Conservation (phyloP, 345 rosid genomes). For the Citrus reticulata region DNA sequence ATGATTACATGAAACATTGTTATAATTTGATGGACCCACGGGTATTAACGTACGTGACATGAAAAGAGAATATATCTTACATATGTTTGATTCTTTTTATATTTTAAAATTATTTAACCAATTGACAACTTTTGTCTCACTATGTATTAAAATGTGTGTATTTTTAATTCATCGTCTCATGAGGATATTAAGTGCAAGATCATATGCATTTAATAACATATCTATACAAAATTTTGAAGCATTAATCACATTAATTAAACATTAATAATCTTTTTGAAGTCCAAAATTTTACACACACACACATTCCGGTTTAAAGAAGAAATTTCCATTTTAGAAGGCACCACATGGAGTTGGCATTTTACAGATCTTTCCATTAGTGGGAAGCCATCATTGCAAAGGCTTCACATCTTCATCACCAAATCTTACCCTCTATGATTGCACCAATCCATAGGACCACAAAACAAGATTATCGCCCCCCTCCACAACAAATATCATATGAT, state of each 20-base stretch:
- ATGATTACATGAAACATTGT: neutral
- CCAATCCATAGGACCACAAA: neutral
- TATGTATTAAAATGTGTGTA: no score
- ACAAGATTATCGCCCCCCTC: neutral
- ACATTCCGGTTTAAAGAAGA: neutral
- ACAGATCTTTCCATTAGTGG: constrained; percentile 32
- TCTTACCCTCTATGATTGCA: constrained; percentile 42
- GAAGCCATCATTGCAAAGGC: constrained; percentile 52
- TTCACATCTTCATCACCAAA: constrained; percentile 32
- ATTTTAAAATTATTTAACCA: no score
- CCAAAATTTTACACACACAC: no score
- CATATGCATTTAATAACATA: neutral
- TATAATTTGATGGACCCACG: neutral
- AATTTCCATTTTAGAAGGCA: constrained; percentile 17
- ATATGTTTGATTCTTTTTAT: no score
- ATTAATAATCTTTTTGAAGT: neutral
- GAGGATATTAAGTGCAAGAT: no score
- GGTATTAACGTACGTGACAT: neutral
- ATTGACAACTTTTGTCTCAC: no score
- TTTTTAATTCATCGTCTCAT: no score
- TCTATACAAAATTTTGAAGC: neutral
- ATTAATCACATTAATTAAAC: neutral
- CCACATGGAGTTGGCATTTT: constrained; percentile 52
- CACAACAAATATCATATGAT: neutral
- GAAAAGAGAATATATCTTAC: neutral